phyloP scores from a whole-genome alignment of 2,329 filamentous ascomycete species.

The Aspergillus japonicus region DNA sequence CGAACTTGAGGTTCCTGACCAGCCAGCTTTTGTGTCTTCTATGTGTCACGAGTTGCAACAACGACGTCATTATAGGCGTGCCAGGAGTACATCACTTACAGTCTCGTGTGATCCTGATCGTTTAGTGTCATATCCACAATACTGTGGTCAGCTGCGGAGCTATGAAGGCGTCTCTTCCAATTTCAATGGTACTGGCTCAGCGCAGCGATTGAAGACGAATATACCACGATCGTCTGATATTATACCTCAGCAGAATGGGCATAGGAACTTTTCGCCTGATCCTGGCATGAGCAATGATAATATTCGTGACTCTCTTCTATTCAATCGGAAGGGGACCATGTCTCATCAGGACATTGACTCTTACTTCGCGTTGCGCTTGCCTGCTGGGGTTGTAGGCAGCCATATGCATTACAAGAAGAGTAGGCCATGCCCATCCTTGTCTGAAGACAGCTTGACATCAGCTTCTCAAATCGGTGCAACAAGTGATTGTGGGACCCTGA shows the following conservation, averaged over 20 bases:
- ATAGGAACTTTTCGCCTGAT: background rate
- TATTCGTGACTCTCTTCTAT: background rate
- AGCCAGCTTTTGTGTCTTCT: slow-evolving; percentile 11
- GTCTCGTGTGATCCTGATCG: background rate
- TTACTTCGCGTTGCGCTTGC: background rate
- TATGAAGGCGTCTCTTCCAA: slow-evolving; percentile 4
- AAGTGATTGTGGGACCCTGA: background rate
- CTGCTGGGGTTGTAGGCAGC: background rate
- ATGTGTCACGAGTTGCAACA: slow-evolving; percentile 17
- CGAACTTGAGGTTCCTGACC: slow-evolving; percentile 17
- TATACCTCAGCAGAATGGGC: background rate
- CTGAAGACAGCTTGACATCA: background rate
- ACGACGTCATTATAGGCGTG: slow-evolving; percentile 3
- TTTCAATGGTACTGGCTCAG: background rate
- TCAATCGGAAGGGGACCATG: background rate
- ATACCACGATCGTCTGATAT: background rate
- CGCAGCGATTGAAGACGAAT: background rate
- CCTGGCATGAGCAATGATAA: background rate
- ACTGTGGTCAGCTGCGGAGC: slow-evolving; percentile 16
- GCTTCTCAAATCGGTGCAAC: background rate
- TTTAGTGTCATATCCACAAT: slow-evolving; percentile 9
- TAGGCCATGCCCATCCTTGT: background rate
- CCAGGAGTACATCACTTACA: slow-evolving; percentile 15
- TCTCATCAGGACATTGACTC: background rate
- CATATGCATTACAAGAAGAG: background rate